Conservation (phyloP, 371 early-diverging fungal genomes). For the Apophysomyces variabilis region DNA sequence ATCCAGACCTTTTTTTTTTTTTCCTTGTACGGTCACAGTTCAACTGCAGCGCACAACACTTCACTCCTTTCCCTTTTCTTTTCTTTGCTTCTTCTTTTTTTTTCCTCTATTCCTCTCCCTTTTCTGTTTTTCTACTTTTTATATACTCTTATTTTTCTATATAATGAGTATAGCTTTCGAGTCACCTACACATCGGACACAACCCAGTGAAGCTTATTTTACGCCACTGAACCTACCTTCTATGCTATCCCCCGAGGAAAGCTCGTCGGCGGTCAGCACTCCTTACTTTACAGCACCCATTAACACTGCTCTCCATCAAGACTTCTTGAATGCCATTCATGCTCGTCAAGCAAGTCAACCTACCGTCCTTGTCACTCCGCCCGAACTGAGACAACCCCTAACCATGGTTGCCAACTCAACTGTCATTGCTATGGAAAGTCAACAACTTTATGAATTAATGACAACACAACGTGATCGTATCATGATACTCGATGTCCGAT, state of each 20-base stretch:
- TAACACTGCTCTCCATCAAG: constrained; percentile 48
- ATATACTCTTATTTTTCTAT: constrained; percentile 11
- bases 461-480: constrained; percentile 17
- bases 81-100: constrained; percentile 2
- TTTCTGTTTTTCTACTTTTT: not conserved
- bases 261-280: constrained; percentile 25
- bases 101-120: constrained; percentile 1
- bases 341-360: constrained; percentile 47
- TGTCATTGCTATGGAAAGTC: constrained; percentile 10
- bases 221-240: constrained; percentile 46
- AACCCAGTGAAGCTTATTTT: constrained; percentile 45
- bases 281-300: constrained; percentile 58
- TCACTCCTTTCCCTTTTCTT: constrained; percentile 6
- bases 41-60: constrained; percentile 7
- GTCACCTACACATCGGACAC: constrained; percentile 41
- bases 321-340: constrained; percentile 55
- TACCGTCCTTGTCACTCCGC: constrained; percentile 28
- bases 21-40: constrained; percentile 5
- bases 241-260: constrained; percentile 11
- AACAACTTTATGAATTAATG: constrained; percentile 10
- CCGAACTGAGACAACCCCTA: not conserved
- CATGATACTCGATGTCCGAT: constrained; percentile 60
- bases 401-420: not conserved
- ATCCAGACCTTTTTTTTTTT: constrained; percentile 12
- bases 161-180: constrained; percentile 50